These are phyloP conservation scores for Microcos paniculata DNA, from an alignment of 345 rosid genomes.

Conservation along the genomic window DNA sequence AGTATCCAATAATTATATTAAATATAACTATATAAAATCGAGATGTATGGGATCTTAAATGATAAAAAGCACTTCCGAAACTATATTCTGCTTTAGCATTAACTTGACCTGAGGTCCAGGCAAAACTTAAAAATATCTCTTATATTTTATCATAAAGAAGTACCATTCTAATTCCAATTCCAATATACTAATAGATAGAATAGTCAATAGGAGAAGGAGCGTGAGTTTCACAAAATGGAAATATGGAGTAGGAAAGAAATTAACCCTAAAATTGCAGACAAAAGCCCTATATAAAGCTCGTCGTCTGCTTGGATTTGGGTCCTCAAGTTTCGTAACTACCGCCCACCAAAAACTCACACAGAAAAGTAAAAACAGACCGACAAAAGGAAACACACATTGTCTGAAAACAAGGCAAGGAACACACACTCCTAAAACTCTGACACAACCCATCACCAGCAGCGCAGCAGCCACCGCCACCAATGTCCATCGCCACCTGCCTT, in stretches of 20 bases:
- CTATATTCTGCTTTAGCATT: too few relatives aligned
- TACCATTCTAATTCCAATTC: too few relatives aligned
- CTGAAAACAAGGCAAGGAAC: not conserved
- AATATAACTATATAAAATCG: too few relatives aligned
- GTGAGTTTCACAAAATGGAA: not conserved
- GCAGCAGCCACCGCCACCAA: constrained; percentile 18
- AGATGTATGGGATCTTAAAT: too few relatives aligned
- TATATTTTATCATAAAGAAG: too few relatives aligned
- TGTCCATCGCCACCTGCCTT: constrained; percentile 60
- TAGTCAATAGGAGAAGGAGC: not conserved
- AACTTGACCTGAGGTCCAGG: too few relatives aligned
- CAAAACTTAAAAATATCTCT: too few relatives aligned
- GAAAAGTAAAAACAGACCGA: not conserved
- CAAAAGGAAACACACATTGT: not conserved
- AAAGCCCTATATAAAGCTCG: not conserved
- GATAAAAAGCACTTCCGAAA: too few relatives aligned
- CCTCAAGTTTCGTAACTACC: not conserved
- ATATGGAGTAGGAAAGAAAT: not conserved
- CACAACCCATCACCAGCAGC: not conserved
- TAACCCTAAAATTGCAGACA: not conserved
- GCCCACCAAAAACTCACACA: not conserved
- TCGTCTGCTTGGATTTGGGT: not conserved
- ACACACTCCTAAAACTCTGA: not conserved
- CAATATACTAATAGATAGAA: too few relatives aligned
- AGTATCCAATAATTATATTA: too few relatives aligned